Conservation (phyloP, 2,329 filamentous ascomycete genomes). For the Penicillium sp. region DNA sequence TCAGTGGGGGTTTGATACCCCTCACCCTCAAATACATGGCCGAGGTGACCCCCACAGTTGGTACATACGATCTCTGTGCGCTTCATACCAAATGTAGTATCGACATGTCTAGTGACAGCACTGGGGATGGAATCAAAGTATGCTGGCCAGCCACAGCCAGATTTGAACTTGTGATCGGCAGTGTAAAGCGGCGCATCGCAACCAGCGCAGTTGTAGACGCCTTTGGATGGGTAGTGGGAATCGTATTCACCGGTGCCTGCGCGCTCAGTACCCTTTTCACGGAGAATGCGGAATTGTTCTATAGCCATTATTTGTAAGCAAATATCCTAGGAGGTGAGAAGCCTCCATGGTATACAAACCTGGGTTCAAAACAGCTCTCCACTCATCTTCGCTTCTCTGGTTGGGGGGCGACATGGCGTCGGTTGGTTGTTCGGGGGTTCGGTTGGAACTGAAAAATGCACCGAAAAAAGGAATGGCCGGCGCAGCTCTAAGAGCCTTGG, state of each 20-base stretch:
- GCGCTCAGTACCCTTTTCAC: constrained; percentile 86
- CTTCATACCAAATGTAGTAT: constrained; percentile 74
- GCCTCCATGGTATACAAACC: constrained; percentile 49
- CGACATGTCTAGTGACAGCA: constrained; percentile 78
- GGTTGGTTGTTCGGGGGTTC: constrained; percentile 43
- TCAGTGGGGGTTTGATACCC: constrained; percentile 82
- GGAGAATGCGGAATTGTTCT: constrained; percentile 96
- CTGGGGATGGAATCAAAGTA: constrained; percentile 96
- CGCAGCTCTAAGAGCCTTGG: constrained; percentile 60
- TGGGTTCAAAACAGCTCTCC: constrained; percentile 78
- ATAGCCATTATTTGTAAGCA: neutral
- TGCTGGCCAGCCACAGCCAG: constrained; percentile 94
- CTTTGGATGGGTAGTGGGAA: constrained; percentile 73
- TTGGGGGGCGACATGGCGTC: constrained; percentile 66
- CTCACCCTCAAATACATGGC: constrained; percentile 90
- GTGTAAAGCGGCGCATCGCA: constrained; percentile 89
- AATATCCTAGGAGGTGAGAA: constrained; percentile 16
- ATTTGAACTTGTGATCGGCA: constrained; percentile 92
- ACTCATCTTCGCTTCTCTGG: constrained; percentile 77
- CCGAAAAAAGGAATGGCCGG: constrained; percentile 76
- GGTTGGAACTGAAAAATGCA: constrained; percentile 68
- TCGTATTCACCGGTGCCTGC: constrained; percentile 80
- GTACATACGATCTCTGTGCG: constrained; percentile 91
- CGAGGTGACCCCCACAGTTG: constrained; percentile 89
- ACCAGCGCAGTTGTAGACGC: constrained; percentile 83